These are phyloP conservation scores for Fonsecaea monophora DNA, from an alignment of 2,329 filamentous ascomycete species.

Conservation along the genomic window DNA sequence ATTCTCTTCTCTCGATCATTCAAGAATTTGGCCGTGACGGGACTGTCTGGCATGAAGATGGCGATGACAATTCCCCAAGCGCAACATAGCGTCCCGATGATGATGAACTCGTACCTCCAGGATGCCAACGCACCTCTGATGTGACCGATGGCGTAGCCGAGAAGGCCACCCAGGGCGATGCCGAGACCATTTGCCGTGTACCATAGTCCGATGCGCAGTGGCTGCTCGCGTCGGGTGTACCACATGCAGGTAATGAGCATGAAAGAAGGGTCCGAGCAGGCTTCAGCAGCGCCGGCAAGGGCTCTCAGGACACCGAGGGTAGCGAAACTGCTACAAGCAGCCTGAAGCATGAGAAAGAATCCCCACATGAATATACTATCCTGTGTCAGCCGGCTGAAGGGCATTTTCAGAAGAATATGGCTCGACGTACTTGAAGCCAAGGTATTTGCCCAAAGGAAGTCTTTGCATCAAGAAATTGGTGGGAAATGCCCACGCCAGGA, in stretches of 20 bases:
- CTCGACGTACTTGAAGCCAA: conserved; percentile 57
- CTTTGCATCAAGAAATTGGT: conserved; percentile 70
- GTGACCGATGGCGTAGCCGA: conserved; percentile 44
- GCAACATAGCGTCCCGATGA: conserved; percentile 66
- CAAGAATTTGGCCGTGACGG: conserved; percentile 61
- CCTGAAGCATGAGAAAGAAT: conserved; percentile 60
- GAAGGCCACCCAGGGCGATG: conserved; percentile 58
- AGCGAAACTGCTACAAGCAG: conserved; percentile 61
- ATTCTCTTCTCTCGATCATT: conserved; percentile 60
- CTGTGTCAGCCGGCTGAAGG: conserved; percentile 42
- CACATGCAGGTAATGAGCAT: conserved; percentile 57
- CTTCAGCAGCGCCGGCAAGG: conserved; percentile 58
- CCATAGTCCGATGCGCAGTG: conserved; percentile 65
- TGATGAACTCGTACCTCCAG: conserved; percentile 73
- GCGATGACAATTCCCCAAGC: conserved; percentile 66
- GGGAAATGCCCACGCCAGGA: conserved; percentile 68
- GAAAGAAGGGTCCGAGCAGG: conserved; percentile 62
- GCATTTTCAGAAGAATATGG: conserved; percentile 44
- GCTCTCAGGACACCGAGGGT: conserved; percentile 64
- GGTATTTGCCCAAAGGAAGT: conserved; percentile 70
- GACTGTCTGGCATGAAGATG: conserved; percentile 64
- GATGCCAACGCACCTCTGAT: conserved; percentile 60
- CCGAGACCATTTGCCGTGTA: conserved; percentile 56
- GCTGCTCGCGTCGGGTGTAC: conserved; percentile 69
- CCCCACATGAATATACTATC: conserved; percentile 48